Conservation (phyloP, 2,329 filamentous ascomycete genomes). For the Hypoxylon sp. region DNA sequence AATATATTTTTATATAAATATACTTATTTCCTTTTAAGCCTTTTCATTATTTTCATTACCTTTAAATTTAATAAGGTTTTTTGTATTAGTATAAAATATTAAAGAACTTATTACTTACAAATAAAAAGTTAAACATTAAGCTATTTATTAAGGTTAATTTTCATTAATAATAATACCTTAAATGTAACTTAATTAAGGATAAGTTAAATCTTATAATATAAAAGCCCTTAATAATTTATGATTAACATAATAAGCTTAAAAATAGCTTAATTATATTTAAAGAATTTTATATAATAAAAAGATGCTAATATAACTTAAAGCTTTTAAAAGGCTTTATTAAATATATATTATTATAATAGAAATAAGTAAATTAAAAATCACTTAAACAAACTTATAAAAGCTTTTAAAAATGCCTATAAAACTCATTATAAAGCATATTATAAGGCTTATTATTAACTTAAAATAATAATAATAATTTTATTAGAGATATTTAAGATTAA, state of each 20-base stretch:
- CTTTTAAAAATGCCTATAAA: neutral
- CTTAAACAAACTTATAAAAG: neutral
- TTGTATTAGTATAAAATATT: neutral
- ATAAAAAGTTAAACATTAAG: neutral
- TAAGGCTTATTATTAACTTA: too few species aligned
- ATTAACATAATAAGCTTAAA: neutral
- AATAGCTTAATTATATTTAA: neutral
- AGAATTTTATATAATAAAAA: neutral
- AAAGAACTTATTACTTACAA: too few species aligned
- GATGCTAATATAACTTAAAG: neutral
- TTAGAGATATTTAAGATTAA: too few species aligned
- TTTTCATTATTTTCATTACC: too few species aligned
- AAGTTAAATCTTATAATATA: too few species aligned
- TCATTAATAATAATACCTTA: neutral
- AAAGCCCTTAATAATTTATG: neutral
- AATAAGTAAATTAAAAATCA: neutral
- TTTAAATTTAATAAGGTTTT: neutral
- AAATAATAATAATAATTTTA: too few species aligned
- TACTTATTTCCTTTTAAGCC: neutral
- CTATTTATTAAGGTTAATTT: neutral
- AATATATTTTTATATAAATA: neutral
- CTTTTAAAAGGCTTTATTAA: neutral
- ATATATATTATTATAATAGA: neutral
- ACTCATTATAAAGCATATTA: neutral
- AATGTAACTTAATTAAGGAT: neutral